These are phyloP conservation scores for Cystobasidium pallidum DNA, from an alignment of 1,284 basidiomycete species.

Conservation along the genomic window DNA sequence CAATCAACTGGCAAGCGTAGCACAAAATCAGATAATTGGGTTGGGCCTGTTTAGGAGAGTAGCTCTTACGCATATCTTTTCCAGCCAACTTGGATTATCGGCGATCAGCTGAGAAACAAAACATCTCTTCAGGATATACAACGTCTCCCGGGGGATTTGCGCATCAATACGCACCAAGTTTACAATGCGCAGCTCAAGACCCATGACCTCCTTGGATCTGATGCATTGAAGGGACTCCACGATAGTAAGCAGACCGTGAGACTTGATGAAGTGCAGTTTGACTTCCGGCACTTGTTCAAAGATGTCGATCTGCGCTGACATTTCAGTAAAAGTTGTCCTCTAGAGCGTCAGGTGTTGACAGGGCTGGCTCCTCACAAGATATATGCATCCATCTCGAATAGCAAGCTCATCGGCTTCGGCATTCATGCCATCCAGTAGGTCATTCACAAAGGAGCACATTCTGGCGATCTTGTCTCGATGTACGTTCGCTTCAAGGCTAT, in stretches of 20 bases:
- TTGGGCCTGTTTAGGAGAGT: too few species aligned
- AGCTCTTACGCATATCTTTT: slow-evolving; percentile 90
- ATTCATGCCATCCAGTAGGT: slow-evolving; percentile 76
- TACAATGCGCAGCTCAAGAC: slow-evolving; percentile 82
- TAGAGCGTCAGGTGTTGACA: too few species aligned
- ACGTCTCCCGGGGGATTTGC: slow-evolving; percentile 22
- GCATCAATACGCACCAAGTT: slow-evolving; percentile 69
- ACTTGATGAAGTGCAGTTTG: slow-evolving; percentile 81
- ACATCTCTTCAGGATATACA: neutral
- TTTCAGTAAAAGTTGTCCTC: too few species aligned
- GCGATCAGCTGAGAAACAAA: slow-evolving; percentile 71
- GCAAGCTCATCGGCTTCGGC: slow-evolving; percentile 72
- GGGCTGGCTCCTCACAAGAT: slow-evolving; percentile 69
- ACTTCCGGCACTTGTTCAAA: slow-evolving; percentile 84
- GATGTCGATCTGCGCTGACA: slow-evolving; percentile 66
- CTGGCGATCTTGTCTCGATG: slow-evolving; percentile 88
- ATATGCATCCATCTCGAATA: slow-evolving; percentile 79
- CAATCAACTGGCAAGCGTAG: slow-evolving; percentile 52
- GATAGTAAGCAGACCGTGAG: slow-evolving; percentile 92
- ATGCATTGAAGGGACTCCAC: slow-evolving; percentile 87
- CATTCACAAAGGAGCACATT: slow-evolving; percentile 75
- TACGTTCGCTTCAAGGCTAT: slow-evolving; percentile 83
- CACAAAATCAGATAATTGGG: too few species aligned
- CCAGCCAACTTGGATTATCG: slow-evolving; percentile 79
- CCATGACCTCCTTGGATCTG: slow-evolving; percentile 72